phyloP scores from a whole-genome alignment of 192 early-diverging fungal species.

The Backusella morwellensis region DNA sequence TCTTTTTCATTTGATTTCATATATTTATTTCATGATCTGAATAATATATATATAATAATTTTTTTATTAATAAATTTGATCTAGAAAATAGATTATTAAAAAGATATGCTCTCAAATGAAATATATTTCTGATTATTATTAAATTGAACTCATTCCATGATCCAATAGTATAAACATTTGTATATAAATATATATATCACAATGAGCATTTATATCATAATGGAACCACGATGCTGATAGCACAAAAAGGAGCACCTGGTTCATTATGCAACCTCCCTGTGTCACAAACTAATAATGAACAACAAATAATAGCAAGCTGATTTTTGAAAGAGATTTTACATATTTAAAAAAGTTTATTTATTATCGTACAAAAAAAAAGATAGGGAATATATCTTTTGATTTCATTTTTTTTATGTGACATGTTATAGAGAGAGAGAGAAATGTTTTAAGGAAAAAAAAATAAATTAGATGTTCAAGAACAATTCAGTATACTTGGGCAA shows the following conservation, averaged over 20 bases:
- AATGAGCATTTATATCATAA: neutral
- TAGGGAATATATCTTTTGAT: neutral
- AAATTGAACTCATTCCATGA: neutral
- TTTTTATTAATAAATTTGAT: neutral
- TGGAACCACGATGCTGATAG: neutral
- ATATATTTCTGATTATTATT: neutral
- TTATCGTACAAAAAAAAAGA: conserved; percentile 13
- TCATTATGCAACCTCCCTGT: neutral
- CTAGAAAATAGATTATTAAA: neutral
- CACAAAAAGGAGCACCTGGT: neutral
- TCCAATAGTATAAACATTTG: neutral
- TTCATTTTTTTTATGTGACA: neutral
- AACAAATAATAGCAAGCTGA: neutral
- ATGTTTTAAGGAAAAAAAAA: neutral
- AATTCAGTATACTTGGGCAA: conserved; percentile 97
- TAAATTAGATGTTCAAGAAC: conserved; percentile 63
- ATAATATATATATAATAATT: neutral
- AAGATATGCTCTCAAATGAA: neutral
- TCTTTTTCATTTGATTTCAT: neutral
- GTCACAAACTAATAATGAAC: neutral
- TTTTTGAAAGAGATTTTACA: neutral
- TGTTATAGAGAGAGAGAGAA: neutral
- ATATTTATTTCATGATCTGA: neutral
- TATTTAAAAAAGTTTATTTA: neutral
- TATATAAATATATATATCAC: no score